Percentiles rank a stretch among this genome's conserved stretches.
Conservation (phyloP, 805 yeast genomes). For the Ogataea polymorpha region DNA sequence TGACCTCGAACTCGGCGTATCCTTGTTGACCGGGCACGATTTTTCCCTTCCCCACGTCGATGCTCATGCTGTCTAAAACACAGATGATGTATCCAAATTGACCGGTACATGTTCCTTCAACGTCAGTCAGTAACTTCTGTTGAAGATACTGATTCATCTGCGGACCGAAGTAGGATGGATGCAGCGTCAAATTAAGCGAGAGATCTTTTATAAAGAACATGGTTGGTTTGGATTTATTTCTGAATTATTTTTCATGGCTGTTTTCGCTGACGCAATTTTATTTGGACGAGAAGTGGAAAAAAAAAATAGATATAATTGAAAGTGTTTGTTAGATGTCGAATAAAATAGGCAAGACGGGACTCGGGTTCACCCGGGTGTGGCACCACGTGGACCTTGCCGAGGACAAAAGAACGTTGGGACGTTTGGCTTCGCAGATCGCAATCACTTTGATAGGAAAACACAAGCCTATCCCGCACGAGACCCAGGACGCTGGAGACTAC, state of each 20-base stretch:
- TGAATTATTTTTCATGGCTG: neutral
- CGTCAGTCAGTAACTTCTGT: slow-evolving; percentile 88
- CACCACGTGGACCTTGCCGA: slow-evolving; percentile 89
- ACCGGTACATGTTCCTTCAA: slow-evolving; percentile 98
- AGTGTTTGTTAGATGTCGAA: slow-evolving; percentile 38
- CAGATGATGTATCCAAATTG: slow-evolving; percentile 97
- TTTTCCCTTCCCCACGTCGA: slow-evolving; percentile 92
- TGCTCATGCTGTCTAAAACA: slow-evolving; percentile 89
- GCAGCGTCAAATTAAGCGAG: slow-evolving; percentile 86
- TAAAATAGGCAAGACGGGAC: slow-evolving; percentile 42
- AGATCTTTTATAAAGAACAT: slow-evolving; percentile 67
- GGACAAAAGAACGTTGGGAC: slow-evolving; percentile 84
- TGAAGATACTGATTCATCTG: slow-evolving; percentile 93
- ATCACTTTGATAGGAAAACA: slow-evolving; percentile 92
- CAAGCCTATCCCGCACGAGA: slow-evolving; percentile 80
- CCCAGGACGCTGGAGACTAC: slow-evolving; percentile 90
- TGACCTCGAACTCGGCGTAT: slow-evolving; percentile 93
- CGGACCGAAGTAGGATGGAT: slow-evolving; percentile 97
- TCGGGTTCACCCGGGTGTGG: slow-evolving; percentile 77
- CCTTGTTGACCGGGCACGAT: slow-evolving; percentile 84
- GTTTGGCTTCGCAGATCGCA: slow-evolving; percentile 88
- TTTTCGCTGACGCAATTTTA: slow-evolving; percentile 2
- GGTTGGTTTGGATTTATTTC: neutral
- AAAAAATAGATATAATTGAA: neutral
- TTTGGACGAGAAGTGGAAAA: slow-evolving; percentile 3